These are phyloP conservation scores for Emmonsia crescens DNA, from an alignment of 2,329 filamentous ascomycete genomes.

Conservation along the genomic window DNA sequence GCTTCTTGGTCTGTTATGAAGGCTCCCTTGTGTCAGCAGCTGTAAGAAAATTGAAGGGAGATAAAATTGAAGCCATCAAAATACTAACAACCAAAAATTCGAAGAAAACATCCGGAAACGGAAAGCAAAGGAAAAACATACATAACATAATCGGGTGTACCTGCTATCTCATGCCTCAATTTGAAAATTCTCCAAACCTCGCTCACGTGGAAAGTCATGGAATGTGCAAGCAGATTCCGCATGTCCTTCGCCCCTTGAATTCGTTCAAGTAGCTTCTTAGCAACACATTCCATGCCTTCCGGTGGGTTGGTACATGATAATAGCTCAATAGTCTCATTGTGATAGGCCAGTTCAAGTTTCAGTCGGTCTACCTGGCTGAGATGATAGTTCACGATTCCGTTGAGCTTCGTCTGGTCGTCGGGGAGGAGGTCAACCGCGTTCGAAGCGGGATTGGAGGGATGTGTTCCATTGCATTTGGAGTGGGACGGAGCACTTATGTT, in stretches of 20 bases:
- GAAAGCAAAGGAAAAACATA: slow-evolving; percentile 6
- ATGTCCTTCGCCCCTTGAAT: slow-evolving; percentile 11
- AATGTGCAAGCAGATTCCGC: slow-evolving; percentile 11
- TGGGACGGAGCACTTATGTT: neutral
- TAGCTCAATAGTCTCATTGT: slow-evolving; percentile 11
- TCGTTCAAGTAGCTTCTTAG: slow-evolving; percentile 8
- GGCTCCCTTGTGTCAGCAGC: neutral
- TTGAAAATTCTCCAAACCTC: slow-evolving; percentile 18
- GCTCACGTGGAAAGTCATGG: slow-evolving; percentile 16
- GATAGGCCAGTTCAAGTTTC: slow-evolving; percentile 16
- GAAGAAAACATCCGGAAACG: neutral
- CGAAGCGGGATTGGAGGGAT: neutral
- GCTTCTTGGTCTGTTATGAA: slow-evolving; percentile 1
- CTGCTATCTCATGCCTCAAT: slow-evolving; percentile 2
- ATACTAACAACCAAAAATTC: neutral
- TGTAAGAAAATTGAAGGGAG: neutral
- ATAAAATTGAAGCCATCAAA: neutral
- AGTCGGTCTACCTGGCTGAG: slow-evolving; percentile 20
- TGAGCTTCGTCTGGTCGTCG: slow-evolving; percentile 13
- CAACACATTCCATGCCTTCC: slow-evolving; percentile 3
- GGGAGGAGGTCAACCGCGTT: slow-evolving; percentile 11
- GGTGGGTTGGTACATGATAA: slow-evolving; percentile 10
- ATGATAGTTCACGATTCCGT: slow-evolving; percentile 20
- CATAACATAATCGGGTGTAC: neutral
- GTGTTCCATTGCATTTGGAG: neutral